phyloP scores from a whole-genome alignment of 192 early-diverging fungal species.

The Coemansia biformis region DNA sequence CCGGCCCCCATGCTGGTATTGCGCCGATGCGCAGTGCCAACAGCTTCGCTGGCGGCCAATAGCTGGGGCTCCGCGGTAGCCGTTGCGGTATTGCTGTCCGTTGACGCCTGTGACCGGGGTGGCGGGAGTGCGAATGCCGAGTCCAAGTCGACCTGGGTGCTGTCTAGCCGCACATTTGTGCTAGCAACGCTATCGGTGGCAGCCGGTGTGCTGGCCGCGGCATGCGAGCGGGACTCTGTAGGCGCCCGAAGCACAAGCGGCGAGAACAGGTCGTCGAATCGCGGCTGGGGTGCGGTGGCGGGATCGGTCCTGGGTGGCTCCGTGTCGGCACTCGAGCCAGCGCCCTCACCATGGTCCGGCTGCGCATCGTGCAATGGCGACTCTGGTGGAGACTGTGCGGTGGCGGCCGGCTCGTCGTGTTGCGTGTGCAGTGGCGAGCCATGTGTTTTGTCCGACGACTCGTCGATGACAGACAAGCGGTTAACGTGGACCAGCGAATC shows the following conservation, averaged over 20 bases:
- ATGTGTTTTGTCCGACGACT: conserved; percentile 7
- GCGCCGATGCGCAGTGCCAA: conserved; percentile 16
- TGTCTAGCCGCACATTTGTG: too few species aligned
- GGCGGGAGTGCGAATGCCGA: conserved; percentile 33
- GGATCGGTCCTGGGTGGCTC: background rate
- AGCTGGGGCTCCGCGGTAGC: background rate
- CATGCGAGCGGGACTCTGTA: background rate
- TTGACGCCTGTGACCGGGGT: background rate
- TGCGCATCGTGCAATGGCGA: too few species aligned
- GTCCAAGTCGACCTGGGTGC: conserved; percentile 21
- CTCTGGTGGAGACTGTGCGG: too few species aligned
- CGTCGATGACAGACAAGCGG: conserved; percentile 16
- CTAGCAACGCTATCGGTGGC: too few species aligned
- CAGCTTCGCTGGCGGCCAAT: background rate
- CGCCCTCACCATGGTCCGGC: background rate
- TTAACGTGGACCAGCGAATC: conserved; percentile 31
- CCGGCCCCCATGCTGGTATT: conserved; percentile 27
- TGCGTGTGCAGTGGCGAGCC: background rate
- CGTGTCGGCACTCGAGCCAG: background rate
- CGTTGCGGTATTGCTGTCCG: background rate
- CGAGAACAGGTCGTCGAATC: conserved; percentile 18
- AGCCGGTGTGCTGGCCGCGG: background rate
- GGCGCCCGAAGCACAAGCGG: conserved; percentile 1
- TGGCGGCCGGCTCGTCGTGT: background rate
- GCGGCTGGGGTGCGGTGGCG: background rate